A percentile compares a stretch with the other conserved stretches of the same genome.
Conservation (phyloP, 495 filamentous ascomycete species). For the Penicillium parvum region DNA sequence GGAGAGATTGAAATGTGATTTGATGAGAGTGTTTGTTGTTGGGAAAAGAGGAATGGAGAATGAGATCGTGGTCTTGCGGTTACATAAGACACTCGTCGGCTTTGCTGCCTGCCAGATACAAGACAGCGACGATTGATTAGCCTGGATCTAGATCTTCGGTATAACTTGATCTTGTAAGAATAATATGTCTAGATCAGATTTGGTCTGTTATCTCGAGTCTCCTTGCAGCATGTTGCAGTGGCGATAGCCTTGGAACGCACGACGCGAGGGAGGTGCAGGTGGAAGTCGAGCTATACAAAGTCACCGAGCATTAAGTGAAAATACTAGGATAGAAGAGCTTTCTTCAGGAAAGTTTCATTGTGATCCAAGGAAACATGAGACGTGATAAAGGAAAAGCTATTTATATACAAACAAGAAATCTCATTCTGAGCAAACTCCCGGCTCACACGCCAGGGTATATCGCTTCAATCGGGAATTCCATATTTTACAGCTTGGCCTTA, state of each 20-base stretch:
- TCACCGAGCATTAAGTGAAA: no score
- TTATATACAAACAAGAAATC: slow-evolving; percentile 24
- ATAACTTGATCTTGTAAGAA: no score
- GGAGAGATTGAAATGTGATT: not conserved
- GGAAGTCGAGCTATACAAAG: no score
- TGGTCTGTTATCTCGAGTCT: not conserved
- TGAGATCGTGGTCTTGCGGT: slow-evolving; percentile 4
- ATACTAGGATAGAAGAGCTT: no score
- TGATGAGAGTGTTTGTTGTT: not conserved
- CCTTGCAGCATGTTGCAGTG: not conserved
- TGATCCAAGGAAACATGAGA: not conserved
- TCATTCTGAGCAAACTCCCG: slow-evolving; percentile 15
- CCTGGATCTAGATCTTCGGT: not conserved
- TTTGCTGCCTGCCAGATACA: slow-evolving; percentile 5
- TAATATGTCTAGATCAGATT: not conserved
- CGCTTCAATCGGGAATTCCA: slow-evolving; percentile 18
- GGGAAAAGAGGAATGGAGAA: slow-evolving; percentile 4
- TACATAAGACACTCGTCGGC: slow-evolving; percentile 16
- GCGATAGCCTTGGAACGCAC: not conserved
- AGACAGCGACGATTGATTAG: not conserved
- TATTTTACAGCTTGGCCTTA: slow-evolving; percentile 59
- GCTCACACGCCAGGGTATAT: slow-evolving; percentile 19
- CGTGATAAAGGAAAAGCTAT: not conserved
- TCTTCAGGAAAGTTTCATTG: no score
- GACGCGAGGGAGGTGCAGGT: not conserved